phyloP scores from a whole-genome alignment of 1,284 basidiomycete species.

The Cystobasidium sp. region DNA sequence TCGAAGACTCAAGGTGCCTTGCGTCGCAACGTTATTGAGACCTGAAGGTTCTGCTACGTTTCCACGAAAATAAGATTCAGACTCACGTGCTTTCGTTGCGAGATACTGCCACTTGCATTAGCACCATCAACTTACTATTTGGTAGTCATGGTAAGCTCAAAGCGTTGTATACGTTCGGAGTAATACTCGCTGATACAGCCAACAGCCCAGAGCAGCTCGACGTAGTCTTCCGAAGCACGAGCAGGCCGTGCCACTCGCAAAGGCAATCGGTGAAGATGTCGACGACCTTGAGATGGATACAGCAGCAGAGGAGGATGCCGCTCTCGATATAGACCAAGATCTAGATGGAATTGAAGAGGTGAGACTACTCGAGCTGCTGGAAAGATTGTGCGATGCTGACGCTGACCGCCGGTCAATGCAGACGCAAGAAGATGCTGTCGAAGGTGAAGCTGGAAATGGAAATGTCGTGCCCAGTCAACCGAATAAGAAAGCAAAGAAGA shows the following conservation, averaged over 20 bases:
- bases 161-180: neutral
- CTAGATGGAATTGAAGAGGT: slow-evolving; percentile 30
- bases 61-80: neutral
- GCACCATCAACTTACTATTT: neutral
- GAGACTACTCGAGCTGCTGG: neutral
- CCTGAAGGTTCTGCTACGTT: neutral
- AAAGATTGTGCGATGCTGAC: neutral
- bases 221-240: slow-evolving; percentile 32
- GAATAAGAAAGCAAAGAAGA: slow-evolving; percentile 41
- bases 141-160: slow-evolving; percentile 17
- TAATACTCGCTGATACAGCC: neutral
- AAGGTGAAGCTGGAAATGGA: neutral
- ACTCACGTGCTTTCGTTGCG: neutral
- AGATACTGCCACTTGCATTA: neutral
- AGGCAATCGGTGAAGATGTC: slow-evolving; percentile 22
- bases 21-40: neutral
- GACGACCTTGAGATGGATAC: slow-evolving; percentile 32
- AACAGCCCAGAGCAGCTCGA: slow-evolving; percentile 36
- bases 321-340: neutral
- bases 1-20: neutral
- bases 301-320: slow-evolving; percentile 5
- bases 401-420: slow-evolving; percentile 1
- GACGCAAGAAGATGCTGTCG: slow-evolving; percentile 5
- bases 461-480: slow-evolving; percentile 9
- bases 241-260: slow-evolving; percentile 14